Evolutionary conservation across 2,329 filamentous ascomycete genomes (phyloP).

Genomic region (Paramyrothecium sp.): DNA sequence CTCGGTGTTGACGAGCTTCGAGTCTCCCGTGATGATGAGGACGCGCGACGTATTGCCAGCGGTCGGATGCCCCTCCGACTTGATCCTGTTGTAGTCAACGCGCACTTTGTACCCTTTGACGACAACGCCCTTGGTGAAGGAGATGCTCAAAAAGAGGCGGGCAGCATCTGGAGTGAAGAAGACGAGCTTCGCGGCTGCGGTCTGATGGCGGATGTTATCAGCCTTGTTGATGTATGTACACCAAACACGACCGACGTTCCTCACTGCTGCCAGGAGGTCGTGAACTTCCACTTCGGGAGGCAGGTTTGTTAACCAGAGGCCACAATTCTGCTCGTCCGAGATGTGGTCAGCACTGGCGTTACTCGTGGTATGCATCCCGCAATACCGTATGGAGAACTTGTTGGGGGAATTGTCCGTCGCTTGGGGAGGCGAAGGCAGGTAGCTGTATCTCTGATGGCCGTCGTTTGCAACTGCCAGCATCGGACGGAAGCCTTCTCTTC

Average conservation of each 20-base stretch:
- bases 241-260: constrained; percentile 48
- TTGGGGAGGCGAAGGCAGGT: not conserved
- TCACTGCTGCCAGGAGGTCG: constrained; percentile 43
- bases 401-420: constrained; percentile 3
- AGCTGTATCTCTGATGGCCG: not conserved
- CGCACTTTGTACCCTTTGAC: constrained; percentile 34
- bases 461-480: constrained; percentile 6
- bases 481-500: constrained; percentile 2
- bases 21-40: constrained; percentile 47
- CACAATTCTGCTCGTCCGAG: constrained; percentile 39
- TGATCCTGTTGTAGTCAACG: constrained; percentile 49
- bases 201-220: constrained; percentile 29
- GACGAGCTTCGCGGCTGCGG: constrained; percentile 47
- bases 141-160: constrained; percentile 22
- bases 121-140: constrained; percentile 26
- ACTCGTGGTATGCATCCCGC: constrained; percentile 30
- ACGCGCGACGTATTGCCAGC: constrained; percentile 40
- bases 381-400: constrained; percentile 32
- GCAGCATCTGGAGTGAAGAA: constrained; percentile 44
- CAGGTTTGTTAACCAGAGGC: constrained; percentile 52
- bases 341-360: constrained; percentile 34
- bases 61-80: constrained; percentile 28
- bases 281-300: constrained; percentile 38
- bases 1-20: constrained; percentile 39
- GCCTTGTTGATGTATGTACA: constrained; percentile 51